Conservation (phyloP, 306 rosid genomes). For the Cucurbita pepo region DNA sequence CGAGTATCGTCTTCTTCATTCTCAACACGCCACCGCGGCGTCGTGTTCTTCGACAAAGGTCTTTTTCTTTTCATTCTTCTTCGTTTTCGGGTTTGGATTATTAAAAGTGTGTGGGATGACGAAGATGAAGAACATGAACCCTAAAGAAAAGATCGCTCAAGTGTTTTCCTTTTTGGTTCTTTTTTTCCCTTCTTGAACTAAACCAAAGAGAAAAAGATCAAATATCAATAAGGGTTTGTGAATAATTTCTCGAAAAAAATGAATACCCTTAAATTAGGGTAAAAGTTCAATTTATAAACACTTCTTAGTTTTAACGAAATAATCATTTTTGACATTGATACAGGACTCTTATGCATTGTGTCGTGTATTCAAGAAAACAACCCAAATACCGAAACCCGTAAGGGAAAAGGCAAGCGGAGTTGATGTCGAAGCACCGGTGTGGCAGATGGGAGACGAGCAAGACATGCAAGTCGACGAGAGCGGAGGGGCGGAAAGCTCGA, state of each 20-base stretch:
- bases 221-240: too few relatives aligned
- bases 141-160: neutral
- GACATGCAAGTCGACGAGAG: conserved; percentile 20
- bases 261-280: neutral
- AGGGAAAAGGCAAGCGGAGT: neutral
- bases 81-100: neutral
- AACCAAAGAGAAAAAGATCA: neutral
- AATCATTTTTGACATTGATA: neutral
- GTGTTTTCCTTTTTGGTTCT: conserved; percentile 1
- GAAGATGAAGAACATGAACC: neutral
- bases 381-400: conserved; percentile 6
- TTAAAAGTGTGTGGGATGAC: too few relatives aligned
- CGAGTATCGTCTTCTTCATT: conserved; percentile 53
- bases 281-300: neutral
- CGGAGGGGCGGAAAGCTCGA: neutral
- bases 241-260: neutral
- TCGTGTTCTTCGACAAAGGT: conserved; percentile 73
- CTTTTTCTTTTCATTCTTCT: neutral
- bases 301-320: neutral
- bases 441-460: conserved; percentile 17
- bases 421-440: neutral
- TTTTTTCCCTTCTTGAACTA: neutral
- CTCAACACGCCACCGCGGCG: conserved; percentile 7
- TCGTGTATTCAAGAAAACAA: conserved; percentile 75
- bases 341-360: conserved; percentile 92